A percentile compares a stretch with the other conserved stretches of the same genome.
phyloP scores from a whole-genome alignment of 2,329 filamentous ascomycete genomes.

The Paecilomyces niveus region DNA sequence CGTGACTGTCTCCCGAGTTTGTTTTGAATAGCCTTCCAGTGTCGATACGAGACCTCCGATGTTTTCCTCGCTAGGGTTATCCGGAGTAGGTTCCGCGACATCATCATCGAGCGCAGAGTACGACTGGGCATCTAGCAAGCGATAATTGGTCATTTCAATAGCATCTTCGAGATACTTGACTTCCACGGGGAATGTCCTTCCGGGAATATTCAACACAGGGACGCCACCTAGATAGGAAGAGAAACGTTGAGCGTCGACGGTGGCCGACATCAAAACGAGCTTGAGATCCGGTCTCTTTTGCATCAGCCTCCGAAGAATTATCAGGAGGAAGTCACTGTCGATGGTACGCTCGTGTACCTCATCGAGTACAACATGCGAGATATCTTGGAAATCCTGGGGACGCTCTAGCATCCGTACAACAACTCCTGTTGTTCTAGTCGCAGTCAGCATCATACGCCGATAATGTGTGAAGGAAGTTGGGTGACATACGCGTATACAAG shows the following conservation, averaged over 20 bases:
- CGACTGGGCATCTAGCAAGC: conserved; percentile 52
- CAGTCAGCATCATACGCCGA: not conserved
- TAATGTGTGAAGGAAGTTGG: conserved; percentile 6
- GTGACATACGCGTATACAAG: conserved; percentile 75
- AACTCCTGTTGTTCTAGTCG: conserved; percentile 58
- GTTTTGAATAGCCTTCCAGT: conserved; percentile 65
- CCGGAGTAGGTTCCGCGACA: conserved; percentile 37
- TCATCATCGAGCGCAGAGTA: conserved; percentile 37
- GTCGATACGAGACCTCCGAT: conserved; percentile 55
- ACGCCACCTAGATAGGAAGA: conserved; percentile 81
- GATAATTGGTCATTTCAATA: conserved; percentile 76
- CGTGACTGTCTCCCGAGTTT: conserved; percentile 66
- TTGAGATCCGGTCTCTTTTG: conserved; percentile 72
- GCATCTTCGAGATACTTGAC: conserved; percentile 89
- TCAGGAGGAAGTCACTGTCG: conserved; percentile 91
- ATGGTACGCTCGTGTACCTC: conserved; percentile 96
- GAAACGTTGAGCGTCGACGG: conserved; percentile 85
- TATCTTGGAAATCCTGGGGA: conserved; percentile 74
- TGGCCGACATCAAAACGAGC: conserved; percentile 94
- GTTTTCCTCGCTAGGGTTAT: conserved; percentile 45
- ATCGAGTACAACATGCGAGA: conserved; percentile 93
- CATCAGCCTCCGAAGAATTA: conserved; percentile 81
- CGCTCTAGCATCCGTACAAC: conserved; percentile 97
- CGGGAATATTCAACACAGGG: conserved; percentile 83
- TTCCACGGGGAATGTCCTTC: conserved; percentile 85